Evolutionary conservation across 768 basidiomycete genomes (phyloP), one percentile per base, ranked within the genome.

Genomic region (Gymnopilus junonius): DNA sequence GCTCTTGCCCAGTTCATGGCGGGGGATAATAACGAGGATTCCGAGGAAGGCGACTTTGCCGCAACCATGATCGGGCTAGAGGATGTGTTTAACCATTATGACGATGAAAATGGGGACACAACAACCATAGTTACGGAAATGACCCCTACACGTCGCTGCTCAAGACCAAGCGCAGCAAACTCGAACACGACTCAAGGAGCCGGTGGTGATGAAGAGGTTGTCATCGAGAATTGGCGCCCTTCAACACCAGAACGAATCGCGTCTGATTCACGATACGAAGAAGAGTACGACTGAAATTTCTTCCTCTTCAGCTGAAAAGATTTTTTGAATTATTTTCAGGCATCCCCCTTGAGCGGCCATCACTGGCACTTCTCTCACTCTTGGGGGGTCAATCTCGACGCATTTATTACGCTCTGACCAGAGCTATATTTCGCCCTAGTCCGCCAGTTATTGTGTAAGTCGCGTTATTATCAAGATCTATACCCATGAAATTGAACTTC

Each of bases 1-100:
- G 88, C 83, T 17, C 74, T 90, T 32, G 75, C 80, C 15, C 77
- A 75, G 43, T 78, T 92, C 58, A 75, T 91, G 76, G 65, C 77
- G 63, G 67, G 72, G 57, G 71, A 73, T 25, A 69, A 73, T 23
- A 69, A 77, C 5, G 69, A 73, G 56, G 62, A 27, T n/a, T 20
- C n/a, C 45, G 72, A 74, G 3, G 67, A 65, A 0, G 69, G 70
- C 15, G 65, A 67, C 29, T 27, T 64, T 20, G 62, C 67, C 65
- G 63, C 50, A 60, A 67, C 20, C 45, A 58, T 57, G 61, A 62
- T 61, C 12, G 68, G 59, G 51, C 55, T 70, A 32, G 65, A 55
- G 27, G 67, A 65, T 35, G 58, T 25, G 10, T 54, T 65, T 8
- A 61, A 63, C 54, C 51, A 63, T 31, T 63, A n/a, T 5, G 67